Evolutionary conservation across 192 early-diverging fungal genomes (phyloP).

Genomic region (Linnemannia zychae): DNA sequence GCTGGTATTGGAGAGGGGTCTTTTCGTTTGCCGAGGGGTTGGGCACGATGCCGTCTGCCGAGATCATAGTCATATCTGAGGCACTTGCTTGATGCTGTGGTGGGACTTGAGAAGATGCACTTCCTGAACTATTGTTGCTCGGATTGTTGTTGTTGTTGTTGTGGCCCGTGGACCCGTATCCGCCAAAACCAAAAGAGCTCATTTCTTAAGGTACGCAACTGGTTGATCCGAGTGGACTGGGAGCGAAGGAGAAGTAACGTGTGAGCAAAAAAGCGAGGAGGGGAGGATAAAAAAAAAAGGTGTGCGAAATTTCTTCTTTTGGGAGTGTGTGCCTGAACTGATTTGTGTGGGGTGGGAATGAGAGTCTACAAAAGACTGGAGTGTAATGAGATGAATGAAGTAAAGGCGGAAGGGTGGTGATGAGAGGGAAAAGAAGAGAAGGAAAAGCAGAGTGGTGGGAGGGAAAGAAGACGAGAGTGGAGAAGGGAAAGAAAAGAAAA

Average conservation of each 20-base stretch:
- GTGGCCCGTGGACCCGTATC: slow-evolving; percentile 37
- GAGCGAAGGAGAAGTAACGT: neutral
- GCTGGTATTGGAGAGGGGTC: neutral
- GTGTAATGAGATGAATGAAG: neutral
- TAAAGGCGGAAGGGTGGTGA: neutral
- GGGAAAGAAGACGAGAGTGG: neutral
- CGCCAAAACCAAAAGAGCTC: slow-evolving; percentile 31
- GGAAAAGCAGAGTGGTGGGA: neutral
- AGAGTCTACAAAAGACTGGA: too few relatives aligned
- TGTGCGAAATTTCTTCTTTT: neutral
- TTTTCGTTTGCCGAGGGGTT: slow-evolving; percentile 10
- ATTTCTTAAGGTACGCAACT: slow-evolving; percentile 4
- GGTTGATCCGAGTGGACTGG: neutral
- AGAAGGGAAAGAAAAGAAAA: neutral
- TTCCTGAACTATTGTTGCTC: neutral
- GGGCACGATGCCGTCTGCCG: neutral
- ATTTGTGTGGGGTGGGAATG: neutral
- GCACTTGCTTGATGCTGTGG: slow-evolving; percentile 6
- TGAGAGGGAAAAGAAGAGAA: neutral
- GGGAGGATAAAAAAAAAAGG: neutral
- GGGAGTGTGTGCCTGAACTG: neutral
- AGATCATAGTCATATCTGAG: neutral
- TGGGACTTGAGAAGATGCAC: neutral
- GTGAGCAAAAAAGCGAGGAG: neutral
- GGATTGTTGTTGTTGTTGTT: slow-evolving; percentile 5